These are phyloP conservation scores for Teunomyces lycoperdinae DNA, from an alignment of 805 yeast genomes.

Conservation along the genomic window DNA sequence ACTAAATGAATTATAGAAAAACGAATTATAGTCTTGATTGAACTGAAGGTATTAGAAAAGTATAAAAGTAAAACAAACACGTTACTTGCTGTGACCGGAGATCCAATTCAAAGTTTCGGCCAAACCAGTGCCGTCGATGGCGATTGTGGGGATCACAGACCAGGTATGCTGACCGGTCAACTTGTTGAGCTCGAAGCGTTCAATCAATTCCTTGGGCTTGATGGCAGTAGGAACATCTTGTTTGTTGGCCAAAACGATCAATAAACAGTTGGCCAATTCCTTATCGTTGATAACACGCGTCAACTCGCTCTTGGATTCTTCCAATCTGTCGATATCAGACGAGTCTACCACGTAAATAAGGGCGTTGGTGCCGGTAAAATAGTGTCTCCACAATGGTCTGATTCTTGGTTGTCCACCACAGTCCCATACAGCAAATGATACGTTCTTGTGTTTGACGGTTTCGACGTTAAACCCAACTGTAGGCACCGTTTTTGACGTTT, in stretches of 20 bases:
- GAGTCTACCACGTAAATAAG: slow-evolving; percentile 88
- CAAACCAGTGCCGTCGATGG: slow-evolving; percentile 85
- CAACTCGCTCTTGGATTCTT: slow-evolving; percentile 75
- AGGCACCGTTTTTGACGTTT: slow-evolving; percentile 75
- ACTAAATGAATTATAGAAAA: background rate
- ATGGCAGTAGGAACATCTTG: slow-evolving; percentile 73
- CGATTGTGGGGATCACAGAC: slow-evolving; percentile 91
- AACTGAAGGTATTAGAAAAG: background rate
- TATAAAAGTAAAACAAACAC: background rate
- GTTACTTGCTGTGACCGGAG: slow-evolving; percentile 51
- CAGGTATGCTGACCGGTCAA: slow-evolving; percentile 67
- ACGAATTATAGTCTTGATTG: background rate
- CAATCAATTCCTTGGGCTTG: slow-evolving; percentile 78
- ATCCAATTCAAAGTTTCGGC: slow-evolving; percentile 88
- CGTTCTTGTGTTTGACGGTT: slow-evolving; percentile 76
- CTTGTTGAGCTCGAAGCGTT: slow-evolving; percentile 59
- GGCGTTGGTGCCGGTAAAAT: slow-evolving; percentile 90
- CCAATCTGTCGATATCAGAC: slow-evolving; percentile 66
- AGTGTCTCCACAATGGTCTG: slow-evolving; percentile 93
- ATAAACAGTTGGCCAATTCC: slow-evolving; percentile 74
- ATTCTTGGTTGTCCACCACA: slow-evolving; percentile 95
- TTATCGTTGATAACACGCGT: slow-evolving; percentile 77
- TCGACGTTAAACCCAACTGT: slow-evolving; percentile 94
- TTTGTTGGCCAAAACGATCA: slow-evolving; percentile 85
- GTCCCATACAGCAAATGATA: slow-evolving; percentile 87